Percentiles rank a stretch among this genome's conserved stretches.
phyloP scores from a whole-genome alignment of 257 asterid species.

The Lithospermum erythrorhizon region DNA sequence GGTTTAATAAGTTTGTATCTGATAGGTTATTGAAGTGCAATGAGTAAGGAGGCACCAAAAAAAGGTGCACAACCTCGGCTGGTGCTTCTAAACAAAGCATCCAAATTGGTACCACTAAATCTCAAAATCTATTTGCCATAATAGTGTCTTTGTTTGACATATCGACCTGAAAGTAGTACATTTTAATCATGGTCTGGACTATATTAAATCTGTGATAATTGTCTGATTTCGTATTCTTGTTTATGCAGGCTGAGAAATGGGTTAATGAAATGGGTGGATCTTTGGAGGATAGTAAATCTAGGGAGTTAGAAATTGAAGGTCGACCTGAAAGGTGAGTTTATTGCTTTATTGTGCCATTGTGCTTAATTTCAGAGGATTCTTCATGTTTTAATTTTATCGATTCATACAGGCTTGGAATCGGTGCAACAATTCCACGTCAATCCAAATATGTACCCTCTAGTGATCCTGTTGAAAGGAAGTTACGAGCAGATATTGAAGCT shows the following conservation, averaged over 20 bases:
- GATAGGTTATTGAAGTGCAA: constrained; percentile 12
- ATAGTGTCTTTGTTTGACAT: background rate
- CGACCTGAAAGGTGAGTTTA: constrained; percentile 66
- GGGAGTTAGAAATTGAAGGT: constrained; percentile 35
- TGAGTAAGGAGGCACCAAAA: constrained; percentile 27
- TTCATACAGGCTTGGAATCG: constrained; percentile 69
- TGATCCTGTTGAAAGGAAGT: constrained; percentile 53
- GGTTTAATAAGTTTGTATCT: background rate
- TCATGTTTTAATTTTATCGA: constrained; percentile 1
- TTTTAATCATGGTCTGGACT: too few relatives aligned
- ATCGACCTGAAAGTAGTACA: too few relatives aligned
- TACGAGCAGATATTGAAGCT: constrained; percentile 44
- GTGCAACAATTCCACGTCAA: constrained; percentile 61
- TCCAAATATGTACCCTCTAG: constrained; percentile 27
- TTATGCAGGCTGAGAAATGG: constrained; percentile 75
- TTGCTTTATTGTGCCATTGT: background rate
- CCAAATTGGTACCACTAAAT: constrained; percentile 43
- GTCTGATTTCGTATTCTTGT: constrained; percentile 3
- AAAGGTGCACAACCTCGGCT: constrained; percentile 37
- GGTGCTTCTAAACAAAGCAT: constrained; percentile 44
- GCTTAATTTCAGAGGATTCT: background rate
- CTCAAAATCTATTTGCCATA: background rate
- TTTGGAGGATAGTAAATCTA: constrained; percentile 22
- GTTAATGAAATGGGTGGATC: constrained; percentile 53
- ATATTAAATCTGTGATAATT: background rate